Base-by-base conservation (phyloP, 2,329 filamentous ascomycete species). In the Colletotrichum abscissum region DNA sequence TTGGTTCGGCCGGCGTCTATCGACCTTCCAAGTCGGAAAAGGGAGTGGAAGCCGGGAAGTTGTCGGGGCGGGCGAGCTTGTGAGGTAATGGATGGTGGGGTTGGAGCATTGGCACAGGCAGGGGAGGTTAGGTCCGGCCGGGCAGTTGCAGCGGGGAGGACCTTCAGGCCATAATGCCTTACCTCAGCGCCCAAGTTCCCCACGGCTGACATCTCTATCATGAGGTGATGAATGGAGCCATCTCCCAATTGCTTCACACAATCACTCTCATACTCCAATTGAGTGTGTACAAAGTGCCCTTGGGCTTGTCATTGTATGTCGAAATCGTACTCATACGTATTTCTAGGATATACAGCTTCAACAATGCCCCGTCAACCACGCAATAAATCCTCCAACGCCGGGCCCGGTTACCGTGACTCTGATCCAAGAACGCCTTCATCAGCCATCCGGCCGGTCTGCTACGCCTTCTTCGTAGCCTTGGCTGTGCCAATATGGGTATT, bases 401-500 rank as follows among this genome's bases (percentile, higher is more conserved):
- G 26, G 65, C 62, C 54, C 67, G 6, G 24, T 64, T 30, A n/a
- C 60, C 14, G 38, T 65, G 49, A 42, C 66, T 55, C 42, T 60
- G 58, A 60, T 70, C 59, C 59, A 69, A 73, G 59, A 72, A 73
- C 70, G 66, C 70, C 70, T 69, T 54, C 52, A 16, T 69, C 58
- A 63, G 65, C 65, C 65, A 19, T 49, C 55, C 58, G 54, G 69
- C 35, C 33, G 22, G 28, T 33, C 54, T 35, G 33, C 55, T 75
- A 75, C 52, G 65, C 84, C 82, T 91, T 93, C 76, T 91, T 92
- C 65, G 91, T 92, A 74, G 91, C 91, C 86, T 93, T 97, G 55
- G 95, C 95, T 0, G 94, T 96, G 73, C 95, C 95, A 78, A 98
- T 97, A 78, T 97, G 95, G 30, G 95, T 97, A 81, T 97, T 97